phyloP scores from a whole-genome alignment of 306 rosid genomes.

The Cicer pinnatifidum region DNA sequence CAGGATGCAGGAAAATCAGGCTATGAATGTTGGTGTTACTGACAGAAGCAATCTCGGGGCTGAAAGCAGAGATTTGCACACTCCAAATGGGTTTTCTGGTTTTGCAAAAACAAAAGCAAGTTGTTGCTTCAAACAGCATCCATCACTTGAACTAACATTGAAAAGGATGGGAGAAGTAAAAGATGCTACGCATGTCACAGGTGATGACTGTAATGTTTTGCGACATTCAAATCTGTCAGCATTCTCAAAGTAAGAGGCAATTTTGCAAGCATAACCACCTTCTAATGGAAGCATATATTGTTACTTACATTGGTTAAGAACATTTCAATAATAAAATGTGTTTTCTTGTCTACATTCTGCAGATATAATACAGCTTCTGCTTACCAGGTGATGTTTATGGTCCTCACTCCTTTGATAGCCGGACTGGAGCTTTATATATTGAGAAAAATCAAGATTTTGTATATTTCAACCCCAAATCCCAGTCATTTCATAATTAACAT shows the following conservation, averaged over 20 bases:
- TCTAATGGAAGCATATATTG: constrained; percentile 11
- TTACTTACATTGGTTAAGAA: constrained; percentile 33
- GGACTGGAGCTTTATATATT: constrained; percentile 35
- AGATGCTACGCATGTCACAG: constrained; percentile 50
- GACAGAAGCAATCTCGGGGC: constrained; percentile 51
- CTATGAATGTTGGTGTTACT: constrained; percentile 39
- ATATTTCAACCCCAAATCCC: constrained; percentile 22
- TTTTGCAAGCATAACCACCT: not conserved
- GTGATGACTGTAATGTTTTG: constrained; percentile 59
- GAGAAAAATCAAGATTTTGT: constrained; percentile 32
- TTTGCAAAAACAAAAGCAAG: constrained; percentile 51
- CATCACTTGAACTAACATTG: constrained; percentile 61
- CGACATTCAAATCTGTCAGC: constrained; percentile 65
- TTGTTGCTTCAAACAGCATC: constrained; percentile 48
- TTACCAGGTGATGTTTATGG: constrained; percentile 56
- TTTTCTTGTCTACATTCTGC: constrained; percentile 44
- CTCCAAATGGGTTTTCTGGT: constrained; percentile 51
- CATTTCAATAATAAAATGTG: not conserved
- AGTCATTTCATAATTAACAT: constrained; percentile 11
- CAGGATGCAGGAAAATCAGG: constrained; percentile 43
- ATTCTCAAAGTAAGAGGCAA: constrained; percentile 63
- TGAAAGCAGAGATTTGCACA: constrained; percentile 56
- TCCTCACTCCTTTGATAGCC: constrained; percentile 36
- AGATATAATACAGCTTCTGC: constrained; percentile 63
- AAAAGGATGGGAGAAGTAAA: constrained; percentile 57